Evolutionary conservation across 179 eudicot genomes (phyloP), one percentile per base, ranked within the genome.

Genomic region (Carnegiea gigantea): DNA sequence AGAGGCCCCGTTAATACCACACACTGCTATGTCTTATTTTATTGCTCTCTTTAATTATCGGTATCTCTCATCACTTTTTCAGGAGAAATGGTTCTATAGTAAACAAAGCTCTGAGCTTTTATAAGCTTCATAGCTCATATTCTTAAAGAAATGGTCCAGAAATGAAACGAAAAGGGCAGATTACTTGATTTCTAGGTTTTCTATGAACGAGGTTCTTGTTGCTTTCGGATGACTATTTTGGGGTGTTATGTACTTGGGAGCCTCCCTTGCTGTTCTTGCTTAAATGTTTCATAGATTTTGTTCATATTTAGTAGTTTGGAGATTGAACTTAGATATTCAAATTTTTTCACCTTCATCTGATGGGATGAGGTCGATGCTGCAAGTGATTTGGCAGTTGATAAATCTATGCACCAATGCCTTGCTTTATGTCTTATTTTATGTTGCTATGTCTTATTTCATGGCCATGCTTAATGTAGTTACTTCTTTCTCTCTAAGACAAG

Each of bases 291-390:
- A 53, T 28, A 59, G 65, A 57, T 49, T 78, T 65, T 17, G n/a
- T 3, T 71, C 6, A 20, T 60, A 5, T 62, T 43, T 62, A 24
- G 28, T 21, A 17, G 20, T 65, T 54, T 36, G 74, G 36, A 84
- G 79, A 62, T 68, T 82, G 68, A 65, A 10, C 68, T 57, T 14
- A 67, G 79, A 68, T 64, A 70, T 77, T 81, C 33, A 77, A 21
- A 59, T 59, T 76, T 23, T 71, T 7, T 30, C 62, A 62, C 21
- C 79, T 79, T 71, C 86, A 85, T 90, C 80, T 71, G 84, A 86
- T 90, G 93, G 88, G 91, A 91, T 91, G 93, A 90, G 86, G 84
- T 79, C 88, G 89, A 81, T 80, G 88, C 82, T 83, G 80, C 84
- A 82, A 81, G 79, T 84, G 83, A 79, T 84, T 62, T 86, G 84